These are phyloP conservation scores for Chrysoporthe puriensis DNA, from an alignment of 2,329 filamentous ascomycete species.

Conservation along the genomic window DNA sequence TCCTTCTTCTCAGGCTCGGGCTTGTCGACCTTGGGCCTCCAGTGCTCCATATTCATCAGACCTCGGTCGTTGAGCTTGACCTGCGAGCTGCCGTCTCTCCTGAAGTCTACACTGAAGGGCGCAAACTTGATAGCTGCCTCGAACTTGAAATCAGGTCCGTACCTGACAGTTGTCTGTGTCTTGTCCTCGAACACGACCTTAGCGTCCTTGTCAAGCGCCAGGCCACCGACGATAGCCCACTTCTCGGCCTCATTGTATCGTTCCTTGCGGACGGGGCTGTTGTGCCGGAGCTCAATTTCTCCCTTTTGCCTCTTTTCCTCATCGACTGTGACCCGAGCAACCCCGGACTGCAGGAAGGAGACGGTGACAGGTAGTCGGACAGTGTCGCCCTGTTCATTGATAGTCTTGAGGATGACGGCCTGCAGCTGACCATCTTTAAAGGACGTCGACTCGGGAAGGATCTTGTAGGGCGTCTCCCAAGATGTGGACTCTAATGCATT, in stretches of 20 bases:
- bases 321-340: constrained; percentile 84
- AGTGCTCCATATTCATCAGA: constrained; percentile 91
- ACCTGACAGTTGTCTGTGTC: constrained; percentile 73
- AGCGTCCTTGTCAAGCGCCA: constrained; percentile 72
- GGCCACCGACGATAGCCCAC: constrained; percentile 83
- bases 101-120: constrained; percentile 86
- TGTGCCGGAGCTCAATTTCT: constrained; percentile 84
- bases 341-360: constrained; percentile 87
- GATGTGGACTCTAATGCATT: constrained; percentile 65
- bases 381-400: constrained; percentile 66
- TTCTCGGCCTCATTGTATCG: constrained; percentile 90
- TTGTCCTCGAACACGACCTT: constrained; percentile 68
- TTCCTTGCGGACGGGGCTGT: constrained; percentile 84
- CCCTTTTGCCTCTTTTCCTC: constrained; percentile 89
- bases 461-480: constrained; percentile 81
- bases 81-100: constrained; percentile 78
- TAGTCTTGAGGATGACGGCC: constrained; percentile 79
- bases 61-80: constrained; percentile 91
- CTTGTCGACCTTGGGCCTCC: constrained; percentile 82
- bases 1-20: constrained; percentile 45
- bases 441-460: constrained; percentile 71
- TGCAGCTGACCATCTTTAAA: constrained; percentile 81
- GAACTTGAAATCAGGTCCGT: constrained; percentile 75
- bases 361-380: constrained; percentile 82
- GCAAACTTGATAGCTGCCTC: constrained; percentile 82